Percentiles rank a stretch among this genome's conserved stretches.
Conservation (phyloP, 768 basidiomycete genomes). For the Mycena pura region DNA sequence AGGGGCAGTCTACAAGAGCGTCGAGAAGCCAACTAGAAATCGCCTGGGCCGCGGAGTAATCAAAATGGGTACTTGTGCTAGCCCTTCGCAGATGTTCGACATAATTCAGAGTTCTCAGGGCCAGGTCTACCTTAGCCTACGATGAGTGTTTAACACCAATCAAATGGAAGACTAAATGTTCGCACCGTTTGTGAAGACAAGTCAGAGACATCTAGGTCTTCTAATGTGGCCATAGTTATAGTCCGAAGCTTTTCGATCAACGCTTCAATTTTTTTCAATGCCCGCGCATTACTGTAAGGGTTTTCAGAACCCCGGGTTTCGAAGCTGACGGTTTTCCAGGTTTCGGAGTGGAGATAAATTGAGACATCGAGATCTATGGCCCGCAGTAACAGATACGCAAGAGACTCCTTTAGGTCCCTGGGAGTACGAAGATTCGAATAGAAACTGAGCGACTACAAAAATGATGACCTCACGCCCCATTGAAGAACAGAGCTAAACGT, state of each 20-base stretch:
- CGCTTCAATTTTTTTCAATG: slow-evolving; percentile 20
- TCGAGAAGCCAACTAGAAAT: slow-evolving; percentile 60
- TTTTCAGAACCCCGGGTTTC: slow-evolving; percentile 10
- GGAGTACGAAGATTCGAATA: slow-evolving; percentile 47
- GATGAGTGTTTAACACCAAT: neutral
- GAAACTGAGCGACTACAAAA: slow-evolving; percentile 58
- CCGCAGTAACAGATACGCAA: slow-evolving; percentile 46
- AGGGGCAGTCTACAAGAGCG: slow-evolving; percentile 43
- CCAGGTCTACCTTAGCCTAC: slow-evolving; percentile 43
- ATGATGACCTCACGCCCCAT: slow-evolving; percentile 24
- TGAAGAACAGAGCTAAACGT: slow-evolving; percentile 33
- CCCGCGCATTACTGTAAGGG: slow-evolving; percentile 24
- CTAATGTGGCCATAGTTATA: slow-evolving; percentile 18
- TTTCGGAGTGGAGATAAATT: slow-evolving; percentile 44
- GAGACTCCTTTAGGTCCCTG: slow-evolving; percentile 34
- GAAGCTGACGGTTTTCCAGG: slow-evolving; percentile 13
- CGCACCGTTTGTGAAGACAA: slow-evolving; percentile 34
- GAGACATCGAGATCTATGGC: slow-evolving; percentile 49
- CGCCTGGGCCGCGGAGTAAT: slow-evolving; percentile 73
- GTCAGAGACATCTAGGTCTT: slow-evolving; percentile 13
- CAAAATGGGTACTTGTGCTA: slow-evolving; percentile 47
- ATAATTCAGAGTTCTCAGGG: slow-evolving; percentile 45
- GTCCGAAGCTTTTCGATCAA: slow-evolving; percentile 27
- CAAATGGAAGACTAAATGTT: neutral
- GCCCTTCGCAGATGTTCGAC: slow-evolving; percentile 52